Evolutionary conservation across 805 yeast species (phyloP).

Genomic region (Saccharomyces mikatae): DNA sequence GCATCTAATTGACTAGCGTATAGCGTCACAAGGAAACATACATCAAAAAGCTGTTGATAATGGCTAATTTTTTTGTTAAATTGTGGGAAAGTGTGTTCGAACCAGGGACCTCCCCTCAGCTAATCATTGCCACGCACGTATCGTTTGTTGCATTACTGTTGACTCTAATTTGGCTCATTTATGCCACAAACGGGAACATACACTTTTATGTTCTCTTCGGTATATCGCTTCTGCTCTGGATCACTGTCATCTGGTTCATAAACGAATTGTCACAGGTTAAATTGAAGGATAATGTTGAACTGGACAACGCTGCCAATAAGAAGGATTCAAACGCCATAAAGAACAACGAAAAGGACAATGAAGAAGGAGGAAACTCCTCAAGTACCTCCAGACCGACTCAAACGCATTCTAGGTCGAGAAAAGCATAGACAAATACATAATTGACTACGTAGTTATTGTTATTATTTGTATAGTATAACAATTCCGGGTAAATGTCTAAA

Average conservation of each 20-base stretch:
- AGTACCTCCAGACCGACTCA: neutral
- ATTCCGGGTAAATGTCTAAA: neutral
- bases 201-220: conserved; percentile 54
- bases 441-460: neutral
- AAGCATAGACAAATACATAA: conserved; percentile 3
- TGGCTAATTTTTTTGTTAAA: conserved; percentile 34
- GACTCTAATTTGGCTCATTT: conserved; percentile 46
- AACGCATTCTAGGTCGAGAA: conserved; percentile 5
- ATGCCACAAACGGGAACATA: conserved; percentile 50
- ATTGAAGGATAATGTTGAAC: conserved; percentile 25
- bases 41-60: neutral
- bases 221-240: conserved; percentile 64
- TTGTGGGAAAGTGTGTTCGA: conserved; percentile 87
- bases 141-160: conserved; percentile 63
- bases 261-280: conserved; percentile 46
- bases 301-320: conserved; percentile 23
- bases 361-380: conserved; percentile 1
- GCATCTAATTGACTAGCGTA: neutral
- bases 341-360: neutral
- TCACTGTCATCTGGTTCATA: conserved; percentile 80
- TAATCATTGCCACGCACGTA: conserved; percentile 79
- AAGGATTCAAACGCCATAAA: conserved; percentile 6
- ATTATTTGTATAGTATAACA: neutral
- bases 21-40: neutral
- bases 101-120: conserved; percentile 88